Evolutionary conservation across 139 green algal species (phyloP).

Genomic region (Eudorina sp.): DNA sequence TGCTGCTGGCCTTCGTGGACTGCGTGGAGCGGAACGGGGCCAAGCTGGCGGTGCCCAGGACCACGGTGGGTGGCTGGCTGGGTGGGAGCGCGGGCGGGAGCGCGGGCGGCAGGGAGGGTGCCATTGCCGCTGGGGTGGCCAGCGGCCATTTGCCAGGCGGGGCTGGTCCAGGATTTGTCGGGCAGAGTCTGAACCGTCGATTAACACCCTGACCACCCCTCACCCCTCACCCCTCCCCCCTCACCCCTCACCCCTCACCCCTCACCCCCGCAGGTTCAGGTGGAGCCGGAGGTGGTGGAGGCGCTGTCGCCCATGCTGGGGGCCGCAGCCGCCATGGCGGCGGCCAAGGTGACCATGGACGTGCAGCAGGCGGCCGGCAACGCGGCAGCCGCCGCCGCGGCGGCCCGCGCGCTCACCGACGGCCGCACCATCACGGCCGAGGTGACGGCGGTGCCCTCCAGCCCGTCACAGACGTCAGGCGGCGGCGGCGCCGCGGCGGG

Average conservation of each 20-base stretch:
- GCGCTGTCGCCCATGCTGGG: conserved; percentile 11
- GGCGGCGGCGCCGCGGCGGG: not conserved
- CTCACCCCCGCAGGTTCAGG: not conserved
- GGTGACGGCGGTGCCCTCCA: conserved; percentile 36
- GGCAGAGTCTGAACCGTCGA: too few species aligned
- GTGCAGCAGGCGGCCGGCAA: conserved; percentile 27
- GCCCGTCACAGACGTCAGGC: too few species aligned
- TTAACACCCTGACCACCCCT: too few species aligned
- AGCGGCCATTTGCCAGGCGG: too few species aligned
- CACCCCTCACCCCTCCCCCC: not conserved
- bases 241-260: not conserved
- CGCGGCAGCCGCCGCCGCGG: not conserved
- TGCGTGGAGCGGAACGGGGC: conserved; percentile 87
- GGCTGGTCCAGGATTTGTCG: too few species aligned
- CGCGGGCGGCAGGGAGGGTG: too few species aligned
- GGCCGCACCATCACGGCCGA: conserved; percentile 34
- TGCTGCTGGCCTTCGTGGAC: conserved; percentile 86
- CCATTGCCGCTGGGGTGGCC: too few species aligned
- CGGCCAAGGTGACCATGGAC: conserved; percentile 32
- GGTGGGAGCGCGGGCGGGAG: not conserved
- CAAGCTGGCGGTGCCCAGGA: conserved; percentile 73
- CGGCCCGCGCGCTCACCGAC: conserved; percentile 12
- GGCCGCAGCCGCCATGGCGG: conserved; percentile 25
- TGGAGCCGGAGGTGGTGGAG: conserved; percentile 19
- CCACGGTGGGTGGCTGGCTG: conserved; percentile 9